Evolutionary conservation across 1,284 basidiomycete species (phyloP).

Genomic region (Mycena citricolor): DNA sequence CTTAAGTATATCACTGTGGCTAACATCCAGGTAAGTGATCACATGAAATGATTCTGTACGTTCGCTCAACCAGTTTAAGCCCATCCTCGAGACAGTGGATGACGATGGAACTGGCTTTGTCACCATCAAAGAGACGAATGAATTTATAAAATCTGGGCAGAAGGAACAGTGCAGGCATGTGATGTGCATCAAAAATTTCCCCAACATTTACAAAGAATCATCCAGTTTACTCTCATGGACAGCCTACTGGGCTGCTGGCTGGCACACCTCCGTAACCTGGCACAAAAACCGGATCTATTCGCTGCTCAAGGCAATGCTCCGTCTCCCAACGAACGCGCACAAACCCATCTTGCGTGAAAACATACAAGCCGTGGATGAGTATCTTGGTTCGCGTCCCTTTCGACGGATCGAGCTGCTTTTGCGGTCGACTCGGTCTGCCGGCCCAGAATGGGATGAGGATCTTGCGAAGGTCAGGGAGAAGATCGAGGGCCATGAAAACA

Average conservation of each 20-base stretch:
- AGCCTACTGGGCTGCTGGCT: conserved; percentile 43
- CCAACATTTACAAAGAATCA: neutral
- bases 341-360: conserved; percentile 32
- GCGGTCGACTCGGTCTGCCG: conserved; percentile 33
- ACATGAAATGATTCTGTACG: no score
- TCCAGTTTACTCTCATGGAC: conserved; percentile 40
- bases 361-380: conserved; percentile 33
- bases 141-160: conserved; percentile 32
- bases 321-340: conserved; percentile 25
- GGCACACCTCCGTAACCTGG: conserved; percentile 26
- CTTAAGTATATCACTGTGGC: conserved; percentile 37
- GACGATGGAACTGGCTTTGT: conserved; percentile 44
- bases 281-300: conserved; percentile 25
- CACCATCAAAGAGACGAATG: conserved; percentile 40
- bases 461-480: conserved; percentile 14
- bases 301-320: conserved; percentile 22
- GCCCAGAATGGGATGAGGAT: neutral
- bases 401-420: conserved; percentile 37
- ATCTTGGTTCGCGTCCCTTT: conserved; percentile 35
- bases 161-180: conserved; percentile 31
- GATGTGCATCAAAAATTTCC: neutral
- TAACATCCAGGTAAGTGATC: no score
- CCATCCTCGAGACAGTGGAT: conserved; percentile 43
- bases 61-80: conserved; percentile 37
- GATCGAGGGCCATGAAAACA: conserved; percentile 24